Percentiles rank a stretch among this genome's conserved stretches.
These are phyloP conservation scores for Miamiensis avidus DNA, from an alignment of 169 alveolate genomes.

Conservation along the genomic window DNA sequence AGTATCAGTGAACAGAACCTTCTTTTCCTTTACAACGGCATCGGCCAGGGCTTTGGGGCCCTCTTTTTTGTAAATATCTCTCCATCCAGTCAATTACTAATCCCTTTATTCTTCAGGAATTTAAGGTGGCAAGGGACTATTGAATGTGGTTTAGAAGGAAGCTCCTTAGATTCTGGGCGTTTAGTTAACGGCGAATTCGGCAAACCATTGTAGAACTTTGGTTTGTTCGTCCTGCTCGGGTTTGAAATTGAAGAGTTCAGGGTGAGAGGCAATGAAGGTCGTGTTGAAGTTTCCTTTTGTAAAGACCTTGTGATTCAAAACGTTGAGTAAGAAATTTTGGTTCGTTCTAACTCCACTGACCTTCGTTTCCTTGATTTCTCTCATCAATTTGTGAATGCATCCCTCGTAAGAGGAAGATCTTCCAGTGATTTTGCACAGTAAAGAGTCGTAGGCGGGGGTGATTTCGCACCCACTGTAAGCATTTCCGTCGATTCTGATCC, in stretches of 20 bases:
- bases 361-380: constrained; percentile 36
- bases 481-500: constrained; percentile 66
- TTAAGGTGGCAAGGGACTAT: neutral
- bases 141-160: too few relatives aligned
- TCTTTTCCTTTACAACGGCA: neutral
- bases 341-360: constrained; percentile 67
- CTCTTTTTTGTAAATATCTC: neutral
- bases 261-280: constrained; percentile 54
- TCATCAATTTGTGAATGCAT: constrained; percentile 40
- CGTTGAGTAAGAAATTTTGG: constrained; percentile 48
- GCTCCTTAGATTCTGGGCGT: neutral
- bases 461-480: constrained; percentile 66
- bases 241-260: too few relatives aligned
- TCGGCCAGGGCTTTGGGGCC: neutral
- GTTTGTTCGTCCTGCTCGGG: too few relatives aligned
- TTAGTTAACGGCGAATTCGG: too few relatives aligned
- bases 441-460: constrained; percentile 64
- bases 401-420: constrained; percentile 52
- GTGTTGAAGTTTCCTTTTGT: constrained; percentile 50
- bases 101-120: neutral
- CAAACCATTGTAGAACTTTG: too few relatives aligned
- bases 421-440: constrained; percentile 45
- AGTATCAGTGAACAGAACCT: neutral
- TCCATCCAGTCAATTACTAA: neutral
- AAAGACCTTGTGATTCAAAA: constrained; percentile 49